Evolutionary conservation across 805 yeast genomes (phyloP).

Genomic region (Kuraishia ogatae): DNA sequence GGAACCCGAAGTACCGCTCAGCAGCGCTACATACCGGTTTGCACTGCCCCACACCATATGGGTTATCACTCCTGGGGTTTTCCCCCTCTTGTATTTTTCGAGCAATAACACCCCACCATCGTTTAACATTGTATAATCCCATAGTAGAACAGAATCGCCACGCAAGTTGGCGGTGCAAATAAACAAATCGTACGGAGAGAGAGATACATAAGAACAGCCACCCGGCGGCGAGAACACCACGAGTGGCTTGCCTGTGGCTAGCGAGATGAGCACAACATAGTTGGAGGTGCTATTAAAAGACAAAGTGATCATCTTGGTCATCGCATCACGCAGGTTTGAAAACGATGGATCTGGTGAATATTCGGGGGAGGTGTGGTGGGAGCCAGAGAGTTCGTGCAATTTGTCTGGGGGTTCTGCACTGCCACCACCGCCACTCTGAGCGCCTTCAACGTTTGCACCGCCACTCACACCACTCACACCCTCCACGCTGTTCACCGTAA

Average conservation of each 20-base stretch:
- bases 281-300: slow-evolving; percentile 18
- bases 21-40: slow-evolving; percentile 36
- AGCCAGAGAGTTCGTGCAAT: neutral
- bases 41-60: slow-evolving; percentile 45
- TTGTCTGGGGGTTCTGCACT: neutral
- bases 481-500: neutral
- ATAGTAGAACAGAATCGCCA: slow-evolving; percentile 55
- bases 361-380: neutral
- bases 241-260: slow-evolving; percentile 28
- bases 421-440: neutral
- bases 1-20: slow-evolving; percentile 47
- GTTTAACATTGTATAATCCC: slow-evolving; percentile 52
- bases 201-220: slow-evolving; percentile 50
- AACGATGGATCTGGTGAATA: neutral
- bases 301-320: slow-evolving; percentile 16
- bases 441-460: neutral
- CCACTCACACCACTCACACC: no score
- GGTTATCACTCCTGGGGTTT: slow-evolving; percentile 45
- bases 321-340: slow-evolving; percentile 9
- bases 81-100: slow-evolving; percentile 56
- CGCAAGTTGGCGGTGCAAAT: slow-evolving; percentile 44
- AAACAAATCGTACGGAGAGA: slow-evolving; percentile 54
- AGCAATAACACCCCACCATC: slow-evolving; percentile 36
- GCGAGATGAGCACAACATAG: slow-evolving; percentile 38
- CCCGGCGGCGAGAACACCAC: slow-evolving; percentile 48